Base-by-base conservation (phyloP, 306 rosid genomes). In the Notholithocarpus densiflorus region DNA sequence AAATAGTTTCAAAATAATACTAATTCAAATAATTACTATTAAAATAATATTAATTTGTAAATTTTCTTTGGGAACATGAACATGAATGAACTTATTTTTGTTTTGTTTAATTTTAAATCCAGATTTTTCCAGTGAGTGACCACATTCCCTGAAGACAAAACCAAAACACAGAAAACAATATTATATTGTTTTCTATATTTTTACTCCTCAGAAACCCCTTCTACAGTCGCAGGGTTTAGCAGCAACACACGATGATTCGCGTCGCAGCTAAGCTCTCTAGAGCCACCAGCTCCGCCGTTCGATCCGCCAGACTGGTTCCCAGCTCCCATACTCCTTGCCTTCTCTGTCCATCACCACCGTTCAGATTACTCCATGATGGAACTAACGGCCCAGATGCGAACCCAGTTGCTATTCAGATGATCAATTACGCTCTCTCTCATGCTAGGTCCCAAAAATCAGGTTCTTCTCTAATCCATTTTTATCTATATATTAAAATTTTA, bases 371-470 rank as follows among this genome's bases (percentile, higher is more conserved):
- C 71, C 89, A 84, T 79, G 84, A 37, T 82, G 91, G 80, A 43
- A 79, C 76, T 29, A 89, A 86, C 75, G 53, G 48, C 83, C 84
- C 73, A 59, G 68, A 86, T 77, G 83, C 87, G 8, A 84, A 75
- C 80, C 90, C 92, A 21, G 96, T 91, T 71, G 83, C 91, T 68
- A 55, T 87, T 82, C 88, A 83, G 54, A 91, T 95, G 97, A 84
- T 93, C 79, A 80, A 82, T 71, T 95, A 95, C 75, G 98, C 97
- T n/a, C 40, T 92, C 70, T 82, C 84, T 57, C 91, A 84, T 69
- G 95, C 97, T 57, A 89, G 97, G 91, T 85, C 87, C 65, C 91
- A 85, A 1, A 88, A 89, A 84, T 89, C 98, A 86, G 96, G 99
- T 92, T 61, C 56, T 73, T n/a, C 76, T 15, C 17, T 6, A 7